phyloP scores from a whole-genome alignment of 257 asterid genomes.

The Solanum gracilifrons region DNA sequence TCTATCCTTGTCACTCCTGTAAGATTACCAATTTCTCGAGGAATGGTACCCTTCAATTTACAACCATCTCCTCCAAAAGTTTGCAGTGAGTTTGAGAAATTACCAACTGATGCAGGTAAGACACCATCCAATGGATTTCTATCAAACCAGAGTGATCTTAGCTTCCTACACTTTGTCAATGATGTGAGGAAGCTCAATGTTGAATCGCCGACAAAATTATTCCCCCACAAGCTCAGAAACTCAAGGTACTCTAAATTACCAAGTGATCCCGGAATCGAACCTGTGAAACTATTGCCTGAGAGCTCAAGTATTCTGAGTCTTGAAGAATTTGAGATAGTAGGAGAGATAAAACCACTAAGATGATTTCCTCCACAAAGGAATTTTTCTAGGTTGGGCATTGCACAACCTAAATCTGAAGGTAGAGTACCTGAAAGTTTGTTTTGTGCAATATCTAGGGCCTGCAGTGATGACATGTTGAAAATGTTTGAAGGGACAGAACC shows the following conservation, averaged over 20 bases:
- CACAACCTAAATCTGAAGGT: neutral
- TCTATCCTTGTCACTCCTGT: neutral
- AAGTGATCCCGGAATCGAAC: neutral
- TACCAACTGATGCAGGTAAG: neutral
- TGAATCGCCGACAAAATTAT: neutral
- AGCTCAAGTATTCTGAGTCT: neutral
- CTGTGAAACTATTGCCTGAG: neutral
- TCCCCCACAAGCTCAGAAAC: neutral
- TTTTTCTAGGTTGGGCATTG: neutral
- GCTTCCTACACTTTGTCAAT: neutral
- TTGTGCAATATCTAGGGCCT: neutral
- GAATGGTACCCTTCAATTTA: neutral
- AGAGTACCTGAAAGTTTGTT: neutral
- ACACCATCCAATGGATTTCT: neutral
- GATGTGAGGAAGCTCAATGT: neutral
- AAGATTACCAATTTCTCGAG: neutral
- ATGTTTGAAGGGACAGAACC: neutral
- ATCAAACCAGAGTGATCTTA: neutral
- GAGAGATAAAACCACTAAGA: neutral
- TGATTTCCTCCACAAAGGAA: rapidly evolving
- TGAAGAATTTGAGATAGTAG: neutral
- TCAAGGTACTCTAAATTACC: neutral
- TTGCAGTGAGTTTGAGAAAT: neutral
- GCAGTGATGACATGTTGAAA: neutral
- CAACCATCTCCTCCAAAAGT: neutral